These are phyloP conservation scores for Conticribra weissflogii DNA, from an alignment of 108 stramenopile species.

Conservation along the genomic window DNA sequence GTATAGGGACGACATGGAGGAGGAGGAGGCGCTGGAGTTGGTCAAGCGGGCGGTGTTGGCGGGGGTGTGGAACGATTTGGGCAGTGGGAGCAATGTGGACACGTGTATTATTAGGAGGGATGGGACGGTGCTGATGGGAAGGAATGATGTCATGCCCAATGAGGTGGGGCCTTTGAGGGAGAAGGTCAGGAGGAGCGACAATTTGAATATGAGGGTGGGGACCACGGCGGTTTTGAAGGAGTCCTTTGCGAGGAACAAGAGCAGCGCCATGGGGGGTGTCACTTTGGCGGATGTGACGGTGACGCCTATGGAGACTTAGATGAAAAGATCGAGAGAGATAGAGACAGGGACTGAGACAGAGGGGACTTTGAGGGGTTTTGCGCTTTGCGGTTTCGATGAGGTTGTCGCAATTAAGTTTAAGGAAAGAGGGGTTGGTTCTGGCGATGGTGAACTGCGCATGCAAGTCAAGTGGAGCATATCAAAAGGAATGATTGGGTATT, in stretches of 20 bases:
- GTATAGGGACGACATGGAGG: slow-evolving; percentile 88
- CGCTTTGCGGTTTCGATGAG: no score
- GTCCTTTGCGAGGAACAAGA: slow-evolving; percentile 56
- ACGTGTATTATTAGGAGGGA: slow-evolving; percentile 92
- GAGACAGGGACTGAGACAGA: background rate
- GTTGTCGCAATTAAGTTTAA: no score
- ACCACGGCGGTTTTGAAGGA: slow-evolving; percentile 77
- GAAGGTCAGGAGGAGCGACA: slow-evolving; percentile 59
- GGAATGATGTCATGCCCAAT: slow-evolving; percentile 83
- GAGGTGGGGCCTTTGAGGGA: slow-evolving; percentile 68
- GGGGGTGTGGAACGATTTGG: slow-evolving; percentile 98
- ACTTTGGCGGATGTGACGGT: slow-evolving; percentile 67
- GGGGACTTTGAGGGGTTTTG: no score
- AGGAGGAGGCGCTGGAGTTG: slow-evolving; percentile 91
- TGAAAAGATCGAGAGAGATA: background rate
- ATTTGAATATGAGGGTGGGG: slow-evolving; percentile 70
- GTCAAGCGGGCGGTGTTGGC: slow-evolving; percentile 94
- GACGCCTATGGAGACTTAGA: slow-evolving; percentile 57
- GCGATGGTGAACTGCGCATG: no score
- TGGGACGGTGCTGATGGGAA: slow-evolving; percentile 63
- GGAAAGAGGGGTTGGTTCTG: no score
- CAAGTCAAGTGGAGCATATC: no score
- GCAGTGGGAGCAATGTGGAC: slow-evolving; percentile 94
- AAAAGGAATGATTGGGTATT: no score
- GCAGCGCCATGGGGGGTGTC: slow-evolving; percentile 26